phyloP scores from a whole-genome alignment of 306 rosid species.

The Lathyrus oleraceus region DNA sequence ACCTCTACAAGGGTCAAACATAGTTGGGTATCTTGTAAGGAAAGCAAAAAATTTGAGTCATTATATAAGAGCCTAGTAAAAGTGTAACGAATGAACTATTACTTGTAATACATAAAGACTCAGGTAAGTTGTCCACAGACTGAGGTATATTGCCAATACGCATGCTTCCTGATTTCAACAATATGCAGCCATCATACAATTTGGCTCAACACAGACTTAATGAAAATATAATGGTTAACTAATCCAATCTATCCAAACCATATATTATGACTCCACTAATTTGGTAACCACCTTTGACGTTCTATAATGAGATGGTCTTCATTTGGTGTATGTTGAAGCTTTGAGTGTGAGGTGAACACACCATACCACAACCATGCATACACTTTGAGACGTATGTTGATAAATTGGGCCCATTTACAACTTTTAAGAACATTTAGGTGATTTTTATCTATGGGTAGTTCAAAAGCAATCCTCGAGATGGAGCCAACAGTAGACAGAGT shows the following conservation, averaged over 20 bases:
- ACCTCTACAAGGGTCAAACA: slow-evolving; percentile 42
- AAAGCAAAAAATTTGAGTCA: background rate
- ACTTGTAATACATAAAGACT: slow-evolving; percentile 57
- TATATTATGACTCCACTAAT: slow-evolving; percentile 20
- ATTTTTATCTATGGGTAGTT: slow-evolving; percentile 35
- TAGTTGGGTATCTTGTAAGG: slow-evolving; percentile 12
- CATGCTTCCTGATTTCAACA: slow-evolving; percentile 30
- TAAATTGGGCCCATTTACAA: slow-evolving; percentile 63
- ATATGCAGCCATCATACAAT: slow-evolving; percentile 43
- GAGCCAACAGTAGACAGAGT: slow-evolving; percentile 60
- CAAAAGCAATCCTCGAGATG: slow-evolving; percentile 48
- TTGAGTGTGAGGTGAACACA: slow-evolving; percentile 47
- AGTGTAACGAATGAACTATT: slow-evolving; percentile 25
- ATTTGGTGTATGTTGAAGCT: slow-evolving; percentile 45
- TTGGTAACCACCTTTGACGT: slow-evolving; percentile 58
- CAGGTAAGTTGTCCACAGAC: slow-evolving; percentile 40
- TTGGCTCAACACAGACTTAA: slow-evolving; percentile 35
- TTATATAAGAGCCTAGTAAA: background rate
- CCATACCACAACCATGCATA: slow-evolving; percentile 58
- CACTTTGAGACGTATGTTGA: slow-evolving; percentile 50
- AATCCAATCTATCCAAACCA: background rate
- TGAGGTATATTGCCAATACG: slow-evolving; percentile 42
- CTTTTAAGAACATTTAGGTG: slow-evolving; percentile 31
- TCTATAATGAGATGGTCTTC: slow-evolving; percentile 43
- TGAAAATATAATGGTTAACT: background rate